These are phyloP conservation scores for Stromatinia cepivora DNA, from an alignment of 2,329 filamentous ascomycete genomes.

Conservation along the genomic window DNA sequence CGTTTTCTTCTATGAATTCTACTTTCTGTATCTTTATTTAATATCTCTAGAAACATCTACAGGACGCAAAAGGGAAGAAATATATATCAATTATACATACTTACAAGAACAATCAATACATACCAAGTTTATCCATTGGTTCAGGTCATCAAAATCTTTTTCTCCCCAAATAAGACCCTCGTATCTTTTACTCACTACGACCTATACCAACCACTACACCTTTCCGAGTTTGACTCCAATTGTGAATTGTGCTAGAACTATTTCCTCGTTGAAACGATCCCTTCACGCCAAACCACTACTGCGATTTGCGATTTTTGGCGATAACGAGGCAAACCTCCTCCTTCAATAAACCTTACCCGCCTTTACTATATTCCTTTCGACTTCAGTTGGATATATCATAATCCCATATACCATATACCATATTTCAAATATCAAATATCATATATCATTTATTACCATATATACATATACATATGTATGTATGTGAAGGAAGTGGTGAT, in stretches of 20 bases:
- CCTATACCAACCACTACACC: background rate
- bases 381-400: background rate
- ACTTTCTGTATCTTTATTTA: background rate
- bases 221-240: background rate
- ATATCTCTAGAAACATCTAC: background rate
- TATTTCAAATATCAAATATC: background rate
- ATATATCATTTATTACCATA: background rate
- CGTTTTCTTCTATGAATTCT: background rate
- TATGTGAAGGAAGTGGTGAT: conserved; percentile 1
- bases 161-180: background rate
- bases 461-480: background rate
- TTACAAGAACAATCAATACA: background rate
- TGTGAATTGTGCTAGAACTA: background rate
- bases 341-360: background rate
- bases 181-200: background rate
- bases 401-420: background rate
- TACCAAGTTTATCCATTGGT: background rate
- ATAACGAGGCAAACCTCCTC: conserved; percentile 12
- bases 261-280: background rate
- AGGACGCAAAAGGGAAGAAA: background rate
- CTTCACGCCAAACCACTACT: conserved; percentile 1
- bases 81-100: background rate
- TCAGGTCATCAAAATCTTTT: background rate
- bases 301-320: conserved; percentile 10
- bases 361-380: conserved; percentile 5